phyloP scores from a whole-genome alignment of 352 stramenopile species.

The Globisporangium nunn region DNA sequence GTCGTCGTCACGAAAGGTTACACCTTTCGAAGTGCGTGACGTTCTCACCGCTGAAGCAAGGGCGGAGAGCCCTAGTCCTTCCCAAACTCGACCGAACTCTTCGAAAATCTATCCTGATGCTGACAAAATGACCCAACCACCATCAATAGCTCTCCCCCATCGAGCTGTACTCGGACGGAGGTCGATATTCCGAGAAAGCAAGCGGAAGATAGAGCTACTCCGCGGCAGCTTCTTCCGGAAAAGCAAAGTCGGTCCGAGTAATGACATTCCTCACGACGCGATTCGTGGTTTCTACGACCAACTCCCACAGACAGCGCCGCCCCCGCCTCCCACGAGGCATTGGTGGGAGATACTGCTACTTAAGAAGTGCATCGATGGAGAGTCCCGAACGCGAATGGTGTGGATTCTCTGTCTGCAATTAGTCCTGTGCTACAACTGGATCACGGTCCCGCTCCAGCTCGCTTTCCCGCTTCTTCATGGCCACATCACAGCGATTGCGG shows the following conservation, averaged over 20 bases:
- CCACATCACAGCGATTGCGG: conserved; percentile 22
- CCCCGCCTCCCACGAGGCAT: conserved; percentile 4
- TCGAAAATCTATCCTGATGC: neutral
- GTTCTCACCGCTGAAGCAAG: too few species aligned
- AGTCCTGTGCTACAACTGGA: conserved; percentile 47
- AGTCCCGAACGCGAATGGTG: conserved; percentile 31
- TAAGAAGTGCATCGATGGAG: conserved; percentile 25
- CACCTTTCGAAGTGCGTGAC: neutral
- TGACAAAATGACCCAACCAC: neutral
- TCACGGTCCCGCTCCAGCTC: conserved; percentile 38
- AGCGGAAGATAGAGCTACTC: conserved; percentile 17
- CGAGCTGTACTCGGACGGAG: neutral
- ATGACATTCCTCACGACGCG: conserved; percentile 21
- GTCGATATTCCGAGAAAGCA: conserved; percentile 17
- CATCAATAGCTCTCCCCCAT: neutral
- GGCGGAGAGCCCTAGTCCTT: neutral
- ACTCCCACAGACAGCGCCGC: conserved; percentile 20
- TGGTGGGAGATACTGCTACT: conserved; percentile 36
- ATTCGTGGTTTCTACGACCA: conserved; percentile 57
- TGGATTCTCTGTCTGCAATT: conserved; percentile 39
- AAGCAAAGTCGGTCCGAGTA: conserved; percentile 14
- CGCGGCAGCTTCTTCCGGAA: conserved; percentile 31
- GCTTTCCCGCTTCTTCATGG: conserved; percentile 30
- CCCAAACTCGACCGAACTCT: neutral
- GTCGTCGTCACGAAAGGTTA: conserved; percentile 3